A percentile compares a stretch with the other conserved stretches of the same genome.
These are phyloP conservation scores for Penicillium sp. DNA, from an alignment of 2,329 filamentous ascomycete species.

Conservation along the genomic window DNA sequence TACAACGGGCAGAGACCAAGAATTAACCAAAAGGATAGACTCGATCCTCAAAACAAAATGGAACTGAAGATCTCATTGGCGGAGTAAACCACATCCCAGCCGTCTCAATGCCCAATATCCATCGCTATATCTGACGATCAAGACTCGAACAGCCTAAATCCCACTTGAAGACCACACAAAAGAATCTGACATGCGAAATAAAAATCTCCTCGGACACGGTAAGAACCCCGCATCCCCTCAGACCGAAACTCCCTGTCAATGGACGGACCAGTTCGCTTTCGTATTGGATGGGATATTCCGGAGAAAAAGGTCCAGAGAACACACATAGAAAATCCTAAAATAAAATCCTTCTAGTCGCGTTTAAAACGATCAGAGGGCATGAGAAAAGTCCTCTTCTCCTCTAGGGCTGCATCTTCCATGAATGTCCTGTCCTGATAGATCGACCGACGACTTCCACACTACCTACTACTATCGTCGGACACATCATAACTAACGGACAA, in stretches of 20 bases:
- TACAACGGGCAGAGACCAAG: too few species aligned
- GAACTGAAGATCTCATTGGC: not conserved
- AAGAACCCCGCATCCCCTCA: constrained; percentile 19
- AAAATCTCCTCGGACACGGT: too few species aligned
- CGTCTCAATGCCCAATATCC: not conserved
- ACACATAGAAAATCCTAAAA: not conserved
- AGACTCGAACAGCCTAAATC: not conserved
- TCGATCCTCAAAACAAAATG: not conserved
- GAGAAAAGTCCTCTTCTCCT: not conserved
- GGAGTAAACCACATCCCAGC: not conserved
- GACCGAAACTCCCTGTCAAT: constrained; percentile 11
- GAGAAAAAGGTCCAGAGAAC: constrained; percentile 9
- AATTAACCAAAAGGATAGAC: too few species aligned
- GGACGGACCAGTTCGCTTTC: constrained; percentile 10
- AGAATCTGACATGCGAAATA: not conserved
- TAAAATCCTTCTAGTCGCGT: constrained; percentile 19
- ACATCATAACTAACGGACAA: too few species aligned
- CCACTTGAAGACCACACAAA: not conserved
- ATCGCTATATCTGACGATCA: not conserved
- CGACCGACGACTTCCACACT: not conserved
- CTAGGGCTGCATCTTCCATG: too few species aligned
- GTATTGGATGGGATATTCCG: constrained; percentile 22
- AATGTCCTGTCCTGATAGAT: not conserved
- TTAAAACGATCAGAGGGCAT: constrained; percentile 14
- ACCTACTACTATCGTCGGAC: not conserved